These are phyloP conservation scores for Luvunga scandens DNA, from an alignment of 345 rosid genomes.

Conservation along the genomic window DNA sequence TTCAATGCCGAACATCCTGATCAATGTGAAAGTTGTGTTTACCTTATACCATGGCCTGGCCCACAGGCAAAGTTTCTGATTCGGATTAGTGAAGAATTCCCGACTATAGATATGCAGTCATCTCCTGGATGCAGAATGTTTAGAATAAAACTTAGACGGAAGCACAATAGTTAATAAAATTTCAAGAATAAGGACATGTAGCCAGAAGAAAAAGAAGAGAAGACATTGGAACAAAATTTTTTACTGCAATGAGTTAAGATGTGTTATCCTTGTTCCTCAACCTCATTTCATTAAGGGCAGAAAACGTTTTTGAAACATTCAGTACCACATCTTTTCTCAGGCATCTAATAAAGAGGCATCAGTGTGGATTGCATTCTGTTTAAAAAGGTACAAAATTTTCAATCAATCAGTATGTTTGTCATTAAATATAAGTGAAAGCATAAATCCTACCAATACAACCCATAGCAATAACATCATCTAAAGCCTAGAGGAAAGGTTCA, in stretches of 20 bases:
- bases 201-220: neutral
- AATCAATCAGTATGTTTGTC: neutral
- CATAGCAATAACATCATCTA: neutral
- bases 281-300: too few relatives aligned
- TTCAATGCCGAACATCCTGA: neutral
- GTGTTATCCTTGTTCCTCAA: neutral
- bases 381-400: neutral
- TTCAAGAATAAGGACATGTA: neutral
- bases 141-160: constrained; percentile 1
- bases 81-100: constrained; percentile 65
- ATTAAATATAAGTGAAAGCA: neutral
- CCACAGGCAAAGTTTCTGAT: constrained; percentile 69
- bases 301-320: neutral
- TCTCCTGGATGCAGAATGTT: constrained; percentile 59
- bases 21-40: constrained; percentile 1
- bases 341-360: neutral
- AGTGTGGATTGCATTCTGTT: neutral
- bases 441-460: neutral
- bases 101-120: constrained; percentile 87
- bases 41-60: constrained; percentile 99
- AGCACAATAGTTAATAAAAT: neutral
- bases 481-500: too few relatives aligned
- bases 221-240: neutral
- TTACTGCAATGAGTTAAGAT: neutral
- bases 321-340: neutral